Evolutionary conservation across 2,329 filamentous ascomycete genomes (phyloP).

Genomic region (Arthrobotrys conoides): DNA sequence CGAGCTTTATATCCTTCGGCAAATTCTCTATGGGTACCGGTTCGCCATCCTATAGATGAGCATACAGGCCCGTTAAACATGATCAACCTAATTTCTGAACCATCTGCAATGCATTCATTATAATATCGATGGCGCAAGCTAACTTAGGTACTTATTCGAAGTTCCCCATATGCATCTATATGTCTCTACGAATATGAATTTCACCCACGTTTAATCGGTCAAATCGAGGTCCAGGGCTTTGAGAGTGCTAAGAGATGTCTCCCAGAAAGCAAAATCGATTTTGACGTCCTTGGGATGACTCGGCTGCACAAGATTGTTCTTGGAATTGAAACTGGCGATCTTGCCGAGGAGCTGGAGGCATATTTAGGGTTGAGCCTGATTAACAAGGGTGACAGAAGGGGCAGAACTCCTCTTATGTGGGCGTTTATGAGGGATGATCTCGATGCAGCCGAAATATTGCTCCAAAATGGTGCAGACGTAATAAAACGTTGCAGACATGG

Average conservation of each 20-base stretch:
- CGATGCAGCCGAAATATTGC: neutral
- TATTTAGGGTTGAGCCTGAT: neutral
- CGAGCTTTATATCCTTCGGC: too few species aligned
- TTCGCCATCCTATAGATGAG: too few species aligned
- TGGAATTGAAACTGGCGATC: neutral
- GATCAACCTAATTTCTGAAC: too few species aligned
- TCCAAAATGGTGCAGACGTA: conserved; percentile 11
- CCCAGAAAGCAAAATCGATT: neutral
- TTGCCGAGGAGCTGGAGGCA: neutral
- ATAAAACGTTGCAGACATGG: neutral
- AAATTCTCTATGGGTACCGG: too few species aligned
- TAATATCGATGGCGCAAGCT: too few species aligned
- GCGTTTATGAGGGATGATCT: neutral
- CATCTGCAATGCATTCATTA: too few species aligned
- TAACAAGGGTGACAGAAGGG: neutral
- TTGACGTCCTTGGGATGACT: neutral
- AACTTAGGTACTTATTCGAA: too few species aligned
- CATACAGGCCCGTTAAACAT: too few species aligned
- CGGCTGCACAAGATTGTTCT: conserved; percentile 11
- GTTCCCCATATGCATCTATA: too few species aligned
- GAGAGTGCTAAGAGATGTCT: neutral
- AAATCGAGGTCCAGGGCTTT: too few species aligned
- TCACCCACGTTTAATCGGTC: neutral
- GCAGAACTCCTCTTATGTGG: conserved; percentile 14
- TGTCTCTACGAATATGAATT: neutral